Evolutionary conservation across 2,329 filamentous ascomycete genomes (phyloP), one percentile per base, ranked within the genome.

Genomic region (Fusarium clavum): DNA sequence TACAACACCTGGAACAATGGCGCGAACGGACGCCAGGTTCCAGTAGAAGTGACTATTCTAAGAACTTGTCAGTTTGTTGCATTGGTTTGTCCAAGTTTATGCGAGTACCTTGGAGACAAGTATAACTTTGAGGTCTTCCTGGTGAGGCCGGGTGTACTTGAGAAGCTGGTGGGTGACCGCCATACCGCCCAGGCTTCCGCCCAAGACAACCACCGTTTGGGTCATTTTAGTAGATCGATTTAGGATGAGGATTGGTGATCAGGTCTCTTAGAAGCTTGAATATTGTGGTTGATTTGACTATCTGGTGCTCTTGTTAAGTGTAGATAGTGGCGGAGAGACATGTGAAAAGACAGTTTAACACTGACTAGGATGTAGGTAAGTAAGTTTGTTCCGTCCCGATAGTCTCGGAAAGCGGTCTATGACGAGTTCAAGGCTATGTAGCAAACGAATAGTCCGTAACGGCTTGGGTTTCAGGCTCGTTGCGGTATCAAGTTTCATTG

Each of bases 41-140:
- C 86, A 88, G 80, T 83, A 89, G 70, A 89, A 86, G 71, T 89
- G 86, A 66, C 81, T 84, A 70, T 83, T 88, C 84, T 88, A 44
- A 32, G 25, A 52, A 10, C 18, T 34, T 62, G 25, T 57, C 49
- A 58, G 40, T 43, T 40, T 13, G 18, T 49, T 52, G 34, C 20
- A 30, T 29, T 20, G 3, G n/a, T 9, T 18, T 20, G 30, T 25
- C 24, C 29, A n/a, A 24, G 8, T 14, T 25, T 40, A 13, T 30
- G 24, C 22, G 32, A 13, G 43, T 78, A 87, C 86, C 81, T 87
- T 86, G 56, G 85, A 85, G 46, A 89, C 82, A 18, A 89, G 81
- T 48, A 88, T 80, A 47, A 89, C 85, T 70, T 86, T 86, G 41
- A 87, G 72, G 48, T 86, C 82, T 56, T 82, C 78, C 43, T 82